Conservation (phyloP, 2,329 filamentous ascomycete species). For the Drechslerella stenobrocha region DNA sequence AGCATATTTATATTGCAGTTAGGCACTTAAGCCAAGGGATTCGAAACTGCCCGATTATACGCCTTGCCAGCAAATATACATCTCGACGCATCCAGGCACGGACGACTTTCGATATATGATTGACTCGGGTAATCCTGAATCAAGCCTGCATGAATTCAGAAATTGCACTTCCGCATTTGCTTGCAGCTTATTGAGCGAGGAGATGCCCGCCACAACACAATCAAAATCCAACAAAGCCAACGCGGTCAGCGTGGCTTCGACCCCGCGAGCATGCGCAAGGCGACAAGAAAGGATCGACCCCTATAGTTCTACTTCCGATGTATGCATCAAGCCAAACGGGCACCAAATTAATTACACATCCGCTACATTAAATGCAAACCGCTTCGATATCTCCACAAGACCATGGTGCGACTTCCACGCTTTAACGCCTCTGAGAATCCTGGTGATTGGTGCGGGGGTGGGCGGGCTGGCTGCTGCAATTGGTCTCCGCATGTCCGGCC, state of each 20-base stretch:
- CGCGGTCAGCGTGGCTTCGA: slow-evolving; percentile 6
- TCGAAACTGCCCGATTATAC: no score
- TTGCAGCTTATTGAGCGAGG: no score
- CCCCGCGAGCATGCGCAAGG: neutral
- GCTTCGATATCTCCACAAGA: neutral
- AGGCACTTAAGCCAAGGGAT: no score
- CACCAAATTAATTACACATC: neutral
- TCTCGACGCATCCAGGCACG: no score
- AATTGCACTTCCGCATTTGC: no score
- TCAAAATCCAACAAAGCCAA: slow-evolving; percentile 40
- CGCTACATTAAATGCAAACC: neutral
- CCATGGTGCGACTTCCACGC: slow-evolving; percentile 12
- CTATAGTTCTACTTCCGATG: no score
- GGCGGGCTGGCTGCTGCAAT: slow-evolving; percentile 26
- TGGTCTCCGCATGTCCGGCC: slow-evolving; percentile 18
- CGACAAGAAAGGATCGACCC: neutral
- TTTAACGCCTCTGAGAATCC: neutral
- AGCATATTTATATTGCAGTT: neutral
- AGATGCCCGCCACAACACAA: slow-evolving; percentile 34
- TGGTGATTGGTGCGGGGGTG: slow-evolving; percentile 28
- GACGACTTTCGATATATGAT: no score
- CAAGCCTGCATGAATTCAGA: no score
- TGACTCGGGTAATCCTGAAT: no score
- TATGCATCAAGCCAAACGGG: neutral
- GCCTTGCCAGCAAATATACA: no score